Conservation (phyloP, 164 flowering plant genomes). For the Stephania yunnanensis region DNA sequence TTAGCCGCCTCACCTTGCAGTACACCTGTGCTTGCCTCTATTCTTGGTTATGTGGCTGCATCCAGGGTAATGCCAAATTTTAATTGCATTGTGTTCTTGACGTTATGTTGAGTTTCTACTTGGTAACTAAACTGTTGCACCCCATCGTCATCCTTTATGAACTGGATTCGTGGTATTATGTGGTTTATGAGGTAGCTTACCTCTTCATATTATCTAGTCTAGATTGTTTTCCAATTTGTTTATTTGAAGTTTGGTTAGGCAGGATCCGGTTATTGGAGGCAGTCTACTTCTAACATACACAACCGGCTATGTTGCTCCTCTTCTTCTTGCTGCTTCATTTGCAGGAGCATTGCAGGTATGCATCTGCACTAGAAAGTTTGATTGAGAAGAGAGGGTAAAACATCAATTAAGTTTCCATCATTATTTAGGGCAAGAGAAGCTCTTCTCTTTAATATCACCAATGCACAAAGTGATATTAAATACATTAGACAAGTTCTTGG, state of each 20-base stretch:
- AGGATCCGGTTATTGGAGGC: slow-evolving; percentile 93
- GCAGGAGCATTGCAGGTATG: slow-evolving; percentile 95
- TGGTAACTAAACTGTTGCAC: background rate
- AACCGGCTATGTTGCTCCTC: slow-evolving; percentile 93
- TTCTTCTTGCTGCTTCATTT: slow-evolving; percentile 96
- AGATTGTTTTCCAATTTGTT: background rate
- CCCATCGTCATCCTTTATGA: too few relatives aligned
- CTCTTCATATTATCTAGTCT: background rate
- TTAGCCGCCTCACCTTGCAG: slow-evolving; percentile 98
- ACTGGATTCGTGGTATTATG: background rate
- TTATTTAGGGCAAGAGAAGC: background rate
- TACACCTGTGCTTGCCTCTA: slow-evolving; percentile 84
- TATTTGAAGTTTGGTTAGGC: slow-evolving; percentile 15
- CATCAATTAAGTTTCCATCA: too few relatives aligned
- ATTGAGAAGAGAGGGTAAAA: background rate
- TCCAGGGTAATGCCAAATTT: slow-evolving; percentile 48
- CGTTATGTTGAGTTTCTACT: background rate
- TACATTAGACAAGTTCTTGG: background rate
- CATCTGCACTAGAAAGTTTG: background rate
- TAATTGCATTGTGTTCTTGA: background rate
- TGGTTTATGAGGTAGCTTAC: background rate
- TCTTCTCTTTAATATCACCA: background rate
- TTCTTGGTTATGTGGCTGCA: slow-evolving; percentile 87
- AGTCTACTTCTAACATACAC: slow-evolving; percentile 93
- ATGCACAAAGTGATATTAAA: background rate